Percentiles rank a stretch among this genome's conserved stretches.
Evolutionary conservation across 2,329 filamentous ascomycete species (phyloP).

Genomic region (Domatiomyces catenatus): DNA sequence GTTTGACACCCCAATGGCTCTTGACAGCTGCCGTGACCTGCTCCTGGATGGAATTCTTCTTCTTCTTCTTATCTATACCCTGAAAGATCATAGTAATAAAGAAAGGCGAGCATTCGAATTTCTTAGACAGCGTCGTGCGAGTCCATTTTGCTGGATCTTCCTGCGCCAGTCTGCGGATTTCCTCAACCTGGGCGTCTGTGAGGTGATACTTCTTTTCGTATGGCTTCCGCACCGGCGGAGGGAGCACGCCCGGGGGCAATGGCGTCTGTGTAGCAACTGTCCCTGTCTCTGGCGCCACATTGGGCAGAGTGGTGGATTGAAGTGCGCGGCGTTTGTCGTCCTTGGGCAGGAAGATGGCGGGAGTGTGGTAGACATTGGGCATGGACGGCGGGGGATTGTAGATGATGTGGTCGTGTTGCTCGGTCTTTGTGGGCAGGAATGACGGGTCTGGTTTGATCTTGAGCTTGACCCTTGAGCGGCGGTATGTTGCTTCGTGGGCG

Average conservation of each 20-base stretch:
- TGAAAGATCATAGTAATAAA: constrained; percentile 46
- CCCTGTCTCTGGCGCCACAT: constrained; percentile 8
- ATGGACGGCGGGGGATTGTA: constrained; percentile 52
- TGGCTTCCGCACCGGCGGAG: constrained; percentile 33
- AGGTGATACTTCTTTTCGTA: constrained; percentile 49
- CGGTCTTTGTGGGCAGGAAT: constrained; percentile 27
- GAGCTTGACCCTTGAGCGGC: constrained; percentile 35
- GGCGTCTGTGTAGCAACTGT: constrained; percentile 13
- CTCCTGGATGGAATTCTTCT: constrained; percentile 33
- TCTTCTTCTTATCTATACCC: constrained; percentile 34
- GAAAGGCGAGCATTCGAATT: constrained; percentile 47
- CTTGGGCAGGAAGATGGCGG: constrained; percentile 46
- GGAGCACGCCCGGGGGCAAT: constrained; percentile 16
- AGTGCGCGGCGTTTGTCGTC: constrained; percentile 39
- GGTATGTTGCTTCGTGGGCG: constrained; percentile 35
- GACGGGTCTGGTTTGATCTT: constrained; percentile 38
- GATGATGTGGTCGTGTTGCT: constrained; percentile 40
- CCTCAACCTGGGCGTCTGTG: constrained; percentile 38
- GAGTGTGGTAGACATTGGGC: constrained; percentile 49
- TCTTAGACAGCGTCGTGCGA: constrained; percentile 42
- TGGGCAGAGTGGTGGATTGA: constrained; percentile 14
- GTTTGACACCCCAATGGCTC: constrained; percentile 44
- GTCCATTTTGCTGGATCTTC: constrained; percentile 46
- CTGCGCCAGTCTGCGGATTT: constrained; percentile 41
- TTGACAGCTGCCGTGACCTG: constrained; percentile 38